Conservation (phyloP, 1,284 basidiomycete genomes). For the Xerocomus amazonicus region DNA sequence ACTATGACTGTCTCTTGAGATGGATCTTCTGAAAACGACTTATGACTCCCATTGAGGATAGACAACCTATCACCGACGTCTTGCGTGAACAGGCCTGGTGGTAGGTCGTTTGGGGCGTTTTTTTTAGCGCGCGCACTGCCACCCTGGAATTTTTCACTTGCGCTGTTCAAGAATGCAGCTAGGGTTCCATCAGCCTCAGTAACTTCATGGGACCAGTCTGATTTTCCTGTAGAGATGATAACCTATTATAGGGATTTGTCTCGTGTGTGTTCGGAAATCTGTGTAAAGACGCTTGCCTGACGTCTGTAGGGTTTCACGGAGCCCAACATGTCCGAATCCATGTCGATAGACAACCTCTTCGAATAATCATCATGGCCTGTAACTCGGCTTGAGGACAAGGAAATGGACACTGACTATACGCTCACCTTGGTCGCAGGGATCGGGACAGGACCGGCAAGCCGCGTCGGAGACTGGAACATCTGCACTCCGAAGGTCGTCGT, state of each 20-base stretch:
- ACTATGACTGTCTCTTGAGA: conserved; percentile 74
- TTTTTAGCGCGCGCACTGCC: conserved; percentile 19
- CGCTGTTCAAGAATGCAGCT: conserved; percentile 54
- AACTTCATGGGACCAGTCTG: conserved; percentile 81
- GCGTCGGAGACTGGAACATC: conserved; percentile 66
- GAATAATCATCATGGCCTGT: conserved; percentile 74
- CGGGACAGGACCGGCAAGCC: conserved; percentile 71
- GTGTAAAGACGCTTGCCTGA: conserved; percentile 50
- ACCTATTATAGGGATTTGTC: conserved; percentile 42
- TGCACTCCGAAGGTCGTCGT: conserved; percentile 43
- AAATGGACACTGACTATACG: neutral
- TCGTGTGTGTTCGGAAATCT: neutral
- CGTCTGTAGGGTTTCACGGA: conserved; percentile 78
- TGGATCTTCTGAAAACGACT: conserved; percentile 55
- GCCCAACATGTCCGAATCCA: conserved; percentile 76
- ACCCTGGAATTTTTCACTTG: conserved; percentile 26
- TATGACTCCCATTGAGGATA: conserved; percentile 80
- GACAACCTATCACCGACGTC: conserved; percentile 57
- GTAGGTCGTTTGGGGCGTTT: conserved; percentile 20
- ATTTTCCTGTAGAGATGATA: conserved; percentile 84
- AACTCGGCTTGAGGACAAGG: conserved; percentile 11
- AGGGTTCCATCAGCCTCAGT: conserved; percentile 65
- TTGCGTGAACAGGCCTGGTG: conserved; percentile 56
- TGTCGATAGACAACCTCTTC: conserved; percentile 68
- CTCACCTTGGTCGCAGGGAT: conserved; percentile 73